These are phyloP conservation scores for Ceratopteris richardii DNA, from an alignment of 75 land plant species.

Conservation along the genomic window DNA sequence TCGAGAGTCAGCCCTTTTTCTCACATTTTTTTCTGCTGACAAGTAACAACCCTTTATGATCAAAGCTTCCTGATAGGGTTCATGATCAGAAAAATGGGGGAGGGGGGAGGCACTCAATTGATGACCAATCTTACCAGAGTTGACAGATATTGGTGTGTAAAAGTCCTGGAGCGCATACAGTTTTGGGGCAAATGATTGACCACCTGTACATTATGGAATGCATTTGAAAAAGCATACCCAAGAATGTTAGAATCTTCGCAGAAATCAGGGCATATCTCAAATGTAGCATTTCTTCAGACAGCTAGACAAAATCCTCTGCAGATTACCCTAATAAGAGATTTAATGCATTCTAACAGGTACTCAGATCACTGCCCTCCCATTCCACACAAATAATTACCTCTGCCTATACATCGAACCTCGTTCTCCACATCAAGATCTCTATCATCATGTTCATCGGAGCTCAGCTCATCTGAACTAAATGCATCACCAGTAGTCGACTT, in stretches of 20 bases:
- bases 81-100: no score
- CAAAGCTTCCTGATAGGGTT: no score
- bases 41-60: no score
- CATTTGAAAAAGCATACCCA: not conserved
- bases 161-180: not conserved
- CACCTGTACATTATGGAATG: not conserved
- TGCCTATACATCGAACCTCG: not conserved
- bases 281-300: not conserved
- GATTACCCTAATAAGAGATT: not conserved
- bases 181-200: not conserved
- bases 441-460: slow-evolving; percentile 4
- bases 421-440: not conserved
- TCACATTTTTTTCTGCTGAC: no score
- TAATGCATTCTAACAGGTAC: not conserved
- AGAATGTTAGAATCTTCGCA: no score
- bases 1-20: not conserved
- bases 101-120: not conserved
- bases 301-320: not conserved
- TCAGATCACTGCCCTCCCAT: not conserved
- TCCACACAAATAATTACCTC: not conserved
- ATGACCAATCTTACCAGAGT: not conserved
- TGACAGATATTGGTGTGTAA: not conserved
- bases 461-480: slow-evolving; percentile 29
- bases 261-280: not conserved
- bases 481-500: slow-evolving; percentile 31